A percentile compares a stretch with the other conserved stretches of the same genome.
Conservation (phyloP, 2,329 filamentous ascomycete species). For the Aspergillus intermedius region DNA sequence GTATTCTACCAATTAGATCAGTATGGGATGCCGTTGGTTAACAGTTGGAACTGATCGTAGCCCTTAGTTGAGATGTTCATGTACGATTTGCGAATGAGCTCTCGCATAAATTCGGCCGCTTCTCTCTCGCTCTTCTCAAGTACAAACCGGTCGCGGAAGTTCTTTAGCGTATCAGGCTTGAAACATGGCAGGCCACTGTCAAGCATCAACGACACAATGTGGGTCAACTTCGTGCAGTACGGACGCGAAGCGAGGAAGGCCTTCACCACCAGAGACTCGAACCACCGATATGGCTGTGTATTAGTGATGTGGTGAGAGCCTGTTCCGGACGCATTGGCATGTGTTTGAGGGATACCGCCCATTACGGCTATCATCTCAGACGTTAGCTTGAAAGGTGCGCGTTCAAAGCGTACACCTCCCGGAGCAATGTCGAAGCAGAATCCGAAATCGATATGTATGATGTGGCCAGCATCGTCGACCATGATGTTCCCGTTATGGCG, state of each 20-base stretch:
- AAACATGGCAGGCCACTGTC: conserved; percentile 95
- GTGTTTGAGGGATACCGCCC: conserved; percentile 56
- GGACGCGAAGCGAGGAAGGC: conserved; percentile 83
- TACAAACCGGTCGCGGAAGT: conserved; percentile 89
- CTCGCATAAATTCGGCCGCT: conserved; percentile 88
- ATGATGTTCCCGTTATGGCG: conserved; percentile 99
- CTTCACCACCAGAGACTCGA: conserved; percentile 94
- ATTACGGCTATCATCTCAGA: conserved; percentile 98
- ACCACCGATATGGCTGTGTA: conserved; percentile 87
- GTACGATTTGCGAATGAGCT: conserved; percentile 82
- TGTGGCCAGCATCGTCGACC: conserved; percentile 95
- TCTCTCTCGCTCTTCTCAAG: conserved; percentile 86
- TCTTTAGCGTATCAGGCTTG: conserved; percentile 87
- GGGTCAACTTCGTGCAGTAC: conserved; percentile 79
- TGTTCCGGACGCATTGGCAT: conserved; percentile 19
- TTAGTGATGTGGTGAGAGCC: conserved; percentile 48
- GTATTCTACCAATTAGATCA: conserved; percentile 34
- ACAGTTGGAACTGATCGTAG: conserved; percentile 95
- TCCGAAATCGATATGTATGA: conserved; percentile 97
- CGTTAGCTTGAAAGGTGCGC: conserved; percentile 96
- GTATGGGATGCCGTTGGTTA: conserved; percentile 97
- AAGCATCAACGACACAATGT: conserved; percentile 91
- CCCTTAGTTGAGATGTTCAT: conserved; percentile 85
- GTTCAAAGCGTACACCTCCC: conserved; percentile 93
- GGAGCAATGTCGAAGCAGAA: conserved; percentile 99